Base-by-base conservation (phyloP, 2,329 filamentous ascomycete genomes). In the Aureobasidium vineae region DNA sequence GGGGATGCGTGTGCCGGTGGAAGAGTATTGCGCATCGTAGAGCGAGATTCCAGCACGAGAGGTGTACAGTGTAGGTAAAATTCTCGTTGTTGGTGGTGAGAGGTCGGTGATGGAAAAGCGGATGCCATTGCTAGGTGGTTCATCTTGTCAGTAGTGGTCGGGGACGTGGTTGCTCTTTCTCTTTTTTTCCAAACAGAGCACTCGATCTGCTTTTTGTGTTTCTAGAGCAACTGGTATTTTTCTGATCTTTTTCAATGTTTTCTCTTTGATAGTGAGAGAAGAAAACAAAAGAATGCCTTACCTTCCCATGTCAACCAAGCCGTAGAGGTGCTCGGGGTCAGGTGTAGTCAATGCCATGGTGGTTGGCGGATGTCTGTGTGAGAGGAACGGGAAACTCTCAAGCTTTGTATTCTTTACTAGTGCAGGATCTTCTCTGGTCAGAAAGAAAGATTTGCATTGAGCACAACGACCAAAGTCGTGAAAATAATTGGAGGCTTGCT, bases 51-150 rank as follows among this genome's bases (percentile, higher is more conserved):
- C 85, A 11, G 87, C 89, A 6, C 93, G 88, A 72, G 92, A 87
- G 72, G 90, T 86, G 77, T 91, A 96, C 66, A 97, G 73, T 31
- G 90, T 93, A 21, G 84, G 87, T 49, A 97, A 83, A 28, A 92
- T 86, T 28, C 92, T 89, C 28, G 90, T 83, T 45, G 82, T 85
- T 4, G 87, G 85, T 26, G 89, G 88, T 4, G 87, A 84, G n/a
- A 96, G 83, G 70, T 92, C 88, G 10, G 92, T 91, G 73, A 97
- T 91, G 52, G 91, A 94, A 81, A 96, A 96, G 65, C 93, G 91
- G 72, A 97, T 94, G 72, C 92, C 93, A 81, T 97, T 97, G 81
- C 92, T 65, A 28, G n/a, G 49, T 28, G 4, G 3, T 19, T 33
- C 16, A 16, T 4, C 4, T 21, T 38, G 63, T 66, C 5, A 60